phyloP scores from a whole-genome alignment of 2,329 filamentous ascomycete species.

The Epichloe glyceriae region DNA sequence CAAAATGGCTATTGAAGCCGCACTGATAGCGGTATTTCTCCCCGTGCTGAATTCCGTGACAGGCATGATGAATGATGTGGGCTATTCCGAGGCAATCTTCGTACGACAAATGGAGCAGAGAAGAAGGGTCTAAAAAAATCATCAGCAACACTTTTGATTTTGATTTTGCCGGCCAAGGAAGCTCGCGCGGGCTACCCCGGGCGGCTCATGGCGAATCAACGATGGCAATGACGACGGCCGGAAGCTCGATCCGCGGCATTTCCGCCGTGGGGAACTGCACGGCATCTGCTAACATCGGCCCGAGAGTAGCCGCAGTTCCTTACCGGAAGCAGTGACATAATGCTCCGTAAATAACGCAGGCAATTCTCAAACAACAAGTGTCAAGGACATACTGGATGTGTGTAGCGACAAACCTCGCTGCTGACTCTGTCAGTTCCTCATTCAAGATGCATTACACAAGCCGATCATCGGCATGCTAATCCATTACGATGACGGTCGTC shows the following conservation, averaged over 20 bases:
- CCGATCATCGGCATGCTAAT: too few species aligned
- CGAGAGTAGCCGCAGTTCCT: conserved; percentile 3
- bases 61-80: conserved; percentile 28
- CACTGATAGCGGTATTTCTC: conserved; percentile 63
- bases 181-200: background rate
- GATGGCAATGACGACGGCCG: background rate
- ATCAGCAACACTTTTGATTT: background rate
- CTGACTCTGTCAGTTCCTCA: background rate
- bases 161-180: background rate
- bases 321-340: background rate
- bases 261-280: conserved; percentile 5
- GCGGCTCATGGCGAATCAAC: background rate
- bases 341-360: too few species aligned
- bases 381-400: background rate
- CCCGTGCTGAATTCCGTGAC: conserved; percentile 32
- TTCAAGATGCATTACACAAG: too few species aligned
- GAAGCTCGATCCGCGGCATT: background rate
- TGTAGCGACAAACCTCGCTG: background rate
- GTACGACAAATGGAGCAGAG: background rate
- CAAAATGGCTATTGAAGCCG: conserved; percentile 65
- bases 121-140: background rate
- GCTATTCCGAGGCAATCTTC: background rate
- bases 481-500: too few species aligned
- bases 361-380: background rate
- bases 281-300: background rate